Base-by-base conservation (phyloP, 2,329 filamentous ascomycete genomes). In the Exophiala oligosperma region DNA sequence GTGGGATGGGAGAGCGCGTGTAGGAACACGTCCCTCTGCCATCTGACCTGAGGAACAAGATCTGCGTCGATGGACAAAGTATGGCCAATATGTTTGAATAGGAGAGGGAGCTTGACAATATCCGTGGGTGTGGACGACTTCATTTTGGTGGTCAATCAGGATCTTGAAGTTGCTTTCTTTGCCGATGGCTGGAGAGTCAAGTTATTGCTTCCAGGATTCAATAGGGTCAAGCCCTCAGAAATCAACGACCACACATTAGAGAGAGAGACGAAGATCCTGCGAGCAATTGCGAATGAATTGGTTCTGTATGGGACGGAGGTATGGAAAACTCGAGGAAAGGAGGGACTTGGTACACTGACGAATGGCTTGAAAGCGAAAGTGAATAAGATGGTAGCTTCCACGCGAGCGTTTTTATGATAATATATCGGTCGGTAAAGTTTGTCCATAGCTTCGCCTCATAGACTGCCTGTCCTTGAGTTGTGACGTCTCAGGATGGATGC, bases 1-100 rank as follows among this genome's bases (percentile, higher is more conserved):
- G 47, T 17, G 4, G 24, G 47, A 29, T 49, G 47, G 29, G 47
- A 28, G 9, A 49, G 47, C 6, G 47, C 6, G 29, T 49, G 47
- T 3, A 49, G 47, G 29, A 49, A 49, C 47, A 49, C 24, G 29
- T 49, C 47, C 29, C 47, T 49, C 26, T 49, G 47, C 47, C 47
- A 49, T 29, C 47, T 26, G 9, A 49, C 32, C 38, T 52, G 26
- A 9, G 28, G 28, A 52, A 52, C 17, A 32, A 35, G 29, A 11
- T 21, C 26, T 2, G 29, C 47, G 14, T 49, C 47, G 29, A 49
- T 49, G 5, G 26, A 29, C 26, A 49, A 17, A 12, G 29, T 32
- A 29, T 49, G 47, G n/a, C 47, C 29, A n/a, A 29, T 29, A 26
- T 49, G 24, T 12, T 49, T 49, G 47, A 49, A 49, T 26, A 49